Conservation (phyloP, 2,329 filamentous ascomycete species). For the Dactylellina parvicollis region DNA sequence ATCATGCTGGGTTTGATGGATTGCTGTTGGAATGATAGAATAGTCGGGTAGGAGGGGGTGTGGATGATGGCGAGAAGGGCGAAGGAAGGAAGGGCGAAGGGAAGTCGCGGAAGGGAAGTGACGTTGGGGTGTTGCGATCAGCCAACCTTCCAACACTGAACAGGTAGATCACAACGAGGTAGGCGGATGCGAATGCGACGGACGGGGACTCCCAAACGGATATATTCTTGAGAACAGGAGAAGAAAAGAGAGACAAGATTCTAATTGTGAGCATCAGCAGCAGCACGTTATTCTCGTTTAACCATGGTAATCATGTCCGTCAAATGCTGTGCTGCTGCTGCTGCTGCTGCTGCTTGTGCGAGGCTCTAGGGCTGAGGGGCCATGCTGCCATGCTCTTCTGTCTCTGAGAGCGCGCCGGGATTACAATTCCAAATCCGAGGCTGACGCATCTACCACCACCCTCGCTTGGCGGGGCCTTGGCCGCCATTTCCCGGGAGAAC, state of each 20-base stretch:
- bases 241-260: not conserved
- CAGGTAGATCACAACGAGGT: not conserved
- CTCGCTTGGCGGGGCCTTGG: constrained; percentile 19
- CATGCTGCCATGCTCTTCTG: not conserved
- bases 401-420: constrained; percentile 8
- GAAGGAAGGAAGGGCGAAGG: constrained; percentile 4
- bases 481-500: not conserved
- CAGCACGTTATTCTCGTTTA: constrained; percentile 21
- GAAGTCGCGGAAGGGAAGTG: constrained; percentile 13
- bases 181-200: constrained; percentile 19
- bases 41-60: not conserved
- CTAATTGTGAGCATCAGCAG: constrained; percentile 23
- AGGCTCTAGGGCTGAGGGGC: constrained; percentile 13
- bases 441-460: constrained; percentile 14
- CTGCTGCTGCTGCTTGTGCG: not conserved
- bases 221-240: not conserved
- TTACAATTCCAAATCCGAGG: constrained; percentile 48
- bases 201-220: not conserved
- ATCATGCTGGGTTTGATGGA: constrained; percentile 12
- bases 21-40: not conserved
- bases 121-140: constrained; percentile 39
- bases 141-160: constrained; percentile 3
- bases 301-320: not conserved
- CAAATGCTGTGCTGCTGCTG: not conserved
- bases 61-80: not conserved